These are phyloP conservation scores for Nicotiana noctiflora DNA, from an alignment of 257 asterid genomes.

Conservation along the genomic window DNA sequence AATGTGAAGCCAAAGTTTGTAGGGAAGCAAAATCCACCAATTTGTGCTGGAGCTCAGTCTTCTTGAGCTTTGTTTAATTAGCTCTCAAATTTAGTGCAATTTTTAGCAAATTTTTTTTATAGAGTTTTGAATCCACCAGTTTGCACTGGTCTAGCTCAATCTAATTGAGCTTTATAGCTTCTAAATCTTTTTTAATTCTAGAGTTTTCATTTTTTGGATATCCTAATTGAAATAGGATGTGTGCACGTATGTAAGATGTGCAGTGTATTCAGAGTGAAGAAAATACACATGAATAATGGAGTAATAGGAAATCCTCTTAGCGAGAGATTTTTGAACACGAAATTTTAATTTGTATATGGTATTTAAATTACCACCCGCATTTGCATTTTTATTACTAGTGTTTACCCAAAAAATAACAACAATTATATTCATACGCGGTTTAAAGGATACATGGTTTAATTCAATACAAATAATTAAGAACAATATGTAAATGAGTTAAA, in stretches of 20 bases:
- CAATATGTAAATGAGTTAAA: too few species aligned
- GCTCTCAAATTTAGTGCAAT: background rate
- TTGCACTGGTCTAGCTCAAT: background rate
- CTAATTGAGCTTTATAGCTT: background rate
- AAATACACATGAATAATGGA: background rate
- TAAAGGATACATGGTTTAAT: too few species aligned
- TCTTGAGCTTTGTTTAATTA: background rate
- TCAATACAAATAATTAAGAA: too few species aligned
- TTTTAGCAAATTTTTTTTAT: background rate
- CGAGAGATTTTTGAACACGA: background rate
- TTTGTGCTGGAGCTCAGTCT: conserved; percentile 10
- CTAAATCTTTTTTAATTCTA: background rate
- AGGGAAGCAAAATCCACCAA: conserved; percentile 22
- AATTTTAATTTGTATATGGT: background rate
- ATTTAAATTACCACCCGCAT: background rate
- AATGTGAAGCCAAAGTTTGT: conserved; percentile 27
- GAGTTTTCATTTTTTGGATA: background rate
- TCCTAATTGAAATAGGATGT: background rate
- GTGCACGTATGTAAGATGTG: background rate
- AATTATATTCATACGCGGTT: too few species aligned
- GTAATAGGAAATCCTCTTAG: background rate
- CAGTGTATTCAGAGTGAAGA: background rate
- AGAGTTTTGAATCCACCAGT: background rate
- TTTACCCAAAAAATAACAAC: too few species aligned
- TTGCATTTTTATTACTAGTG: too few species aligned